phyloP scores from a whole-genome alignment of 768 basidiomycete species.

The Sporobolomyces phaffii region DNA sequence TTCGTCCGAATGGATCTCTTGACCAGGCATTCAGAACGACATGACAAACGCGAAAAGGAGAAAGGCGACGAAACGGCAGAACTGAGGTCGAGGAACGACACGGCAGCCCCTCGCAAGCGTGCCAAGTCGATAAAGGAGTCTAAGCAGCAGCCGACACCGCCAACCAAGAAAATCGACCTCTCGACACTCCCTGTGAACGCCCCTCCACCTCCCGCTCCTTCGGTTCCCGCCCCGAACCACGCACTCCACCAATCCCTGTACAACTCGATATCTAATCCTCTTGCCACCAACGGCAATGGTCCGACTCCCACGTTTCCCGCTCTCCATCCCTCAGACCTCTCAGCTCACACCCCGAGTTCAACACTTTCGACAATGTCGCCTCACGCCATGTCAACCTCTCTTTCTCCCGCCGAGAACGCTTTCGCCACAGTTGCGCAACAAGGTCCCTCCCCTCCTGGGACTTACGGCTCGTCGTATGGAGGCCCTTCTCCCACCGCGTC shows the following conservation, averaged over 20 bases:
- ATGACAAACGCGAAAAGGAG: conserved; percentile 39
- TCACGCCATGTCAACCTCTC: conserved; percentile 30
- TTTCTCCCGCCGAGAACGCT: conserved; percentile 32
- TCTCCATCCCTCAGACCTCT: conserved; percentile 13
- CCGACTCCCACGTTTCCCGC: conserved; percentile 9
- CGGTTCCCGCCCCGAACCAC: conserved; percentile 11
- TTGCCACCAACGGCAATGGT: neutral
- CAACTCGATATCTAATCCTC: neutral
- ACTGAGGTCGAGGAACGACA: neutral
- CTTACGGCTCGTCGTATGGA: conserved; percentile 13
- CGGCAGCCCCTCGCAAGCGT: conserved; percentile 3
- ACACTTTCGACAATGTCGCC: conserved; percentile 29
- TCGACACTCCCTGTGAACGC: too few species aligned
- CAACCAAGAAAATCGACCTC: conserved; percentile 23
- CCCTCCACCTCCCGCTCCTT: neutral
- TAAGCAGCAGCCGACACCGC: neutral
- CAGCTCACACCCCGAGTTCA: conserved; percentile 22
- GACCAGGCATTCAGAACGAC: conserved; percentile 38
- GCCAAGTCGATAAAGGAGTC: conserved; percentile 9
- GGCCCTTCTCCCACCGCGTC: conserved; percentile 5
- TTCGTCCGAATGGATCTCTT: conserved; percentile 38
- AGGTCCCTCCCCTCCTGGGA: conserved; percentile 10
- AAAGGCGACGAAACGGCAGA: conserved; percentile 26
- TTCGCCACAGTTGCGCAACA: conserved; percentile 1
- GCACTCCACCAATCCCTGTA: conserved; percentile 23